Evolutionary conservation across 1,139 yeast species (phyloP).

Genomic region (Zygoascus sp.): DNA sequence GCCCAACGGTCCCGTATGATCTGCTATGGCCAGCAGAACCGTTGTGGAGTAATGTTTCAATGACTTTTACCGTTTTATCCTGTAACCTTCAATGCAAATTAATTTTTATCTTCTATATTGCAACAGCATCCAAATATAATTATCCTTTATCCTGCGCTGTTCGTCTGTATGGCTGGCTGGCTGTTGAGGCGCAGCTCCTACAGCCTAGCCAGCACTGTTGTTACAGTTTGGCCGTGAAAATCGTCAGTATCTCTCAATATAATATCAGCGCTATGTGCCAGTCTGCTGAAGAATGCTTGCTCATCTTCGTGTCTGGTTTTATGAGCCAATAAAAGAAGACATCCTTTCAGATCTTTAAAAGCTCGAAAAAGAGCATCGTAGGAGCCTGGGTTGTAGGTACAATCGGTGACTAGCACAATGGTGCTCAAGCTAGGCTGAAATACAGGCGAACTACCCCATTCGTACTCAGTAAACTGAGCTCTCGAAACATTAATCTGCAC

Average conservation of each 20-base stretch:
- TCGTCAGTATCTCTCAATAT: not conserved
- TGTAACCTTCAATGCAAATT: too few relatives aligned
- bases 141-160: too few relatives aligned
- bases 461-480: constrained; percentile 15
- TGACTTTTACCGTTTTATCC: too few relatives aligned
- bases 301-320: constrained; percentile 28
- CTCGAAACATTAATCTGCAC: constrained; percentile 6
- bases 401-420: constrained; percentile 30
- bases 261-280: constrained; percentile 2
- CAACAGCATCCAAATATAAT: not conserved
- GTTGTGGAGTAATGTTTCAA: too few relatives aligned
- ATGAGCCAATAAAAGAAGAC: constrained; percentile 28
- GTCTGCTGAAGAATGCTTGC: constrained; percentile 22
- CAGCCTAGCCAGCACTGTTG: constrained; percentile 7
- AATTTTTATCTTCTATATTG: too few relatives aligned
- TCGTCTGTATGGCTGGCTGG: too few relatives aligned
- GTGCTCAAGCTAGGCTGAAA: constrained; percentile 18
- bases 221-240: constrained; percentile 15
- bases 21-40: too few relatives aligned
- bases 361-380: constrained; percentile 27
- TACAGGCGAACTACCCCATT: constrained; percentile 16
- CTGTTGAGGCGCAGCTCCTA: not conserved
- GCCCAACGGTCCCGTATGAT: too few relatives aligned
- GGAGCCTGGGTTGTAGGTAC: constrained; percentile 31
- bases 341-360: constrained; percentile 16